phyloP scores from a whole-genome alignment of 257 asterid genomes.

The Rehmannia glutinosa region DNA sequence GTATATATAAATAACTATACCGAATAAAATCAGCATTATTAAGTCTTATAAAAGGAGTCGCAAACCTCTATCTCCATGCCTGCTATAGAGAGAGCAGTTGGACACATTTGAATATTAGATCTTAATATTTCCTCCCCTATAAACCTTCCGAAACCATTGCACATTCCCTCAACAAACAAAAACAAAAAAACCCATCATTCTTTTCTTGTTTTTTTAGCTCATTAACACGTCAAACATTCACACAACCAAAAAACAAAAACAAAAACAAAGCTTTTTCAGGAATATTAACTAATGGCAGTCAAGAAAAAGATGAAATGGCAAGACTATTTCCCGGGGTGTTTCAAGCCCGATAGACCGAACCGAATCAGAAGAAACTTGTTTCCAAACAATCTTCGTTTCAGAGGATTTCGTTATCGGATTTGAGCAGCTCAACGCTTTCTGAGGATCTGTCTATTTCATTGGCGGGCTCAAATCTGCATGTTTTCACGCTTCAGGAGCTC shows the following conservation, averaged over 20 bases:
- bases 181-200: background rate
- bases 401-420: constrained; percentile 53
- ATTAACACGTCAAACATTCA: too few relatives aligned
- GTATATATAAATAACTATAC: background rate
- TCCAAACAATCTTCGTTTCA: constrained; percentile 39
- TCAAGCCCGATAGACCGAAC: constrained; percentile 31
- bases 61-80: constrained; percentile 29
- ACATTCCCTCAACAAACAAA: background rate
- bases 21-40: background rate
- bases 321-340: constrained; percentile 45
- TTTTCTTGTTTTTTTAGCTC: background rate
- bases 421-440: constrained; percentile 56
- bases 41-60: constrained; percentile 39
- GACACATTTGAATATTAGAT: constrained; percentile 24
- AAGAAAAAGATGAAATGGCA: constrained; percentile 60
- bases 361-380: constrained; percentile 18
- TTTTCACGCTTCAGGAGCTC: constrained; percentile 71
- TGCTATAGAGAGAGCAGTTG: constrained; percentile 34
- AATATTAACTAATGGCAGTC: constrained; percentile 25
- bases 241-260: too few relatives aligned
- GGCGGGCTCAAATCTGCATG: constrained; percentile 68
- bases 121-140: constrained; percentile 6
- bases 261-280: background rate
- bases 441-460: constrained; percentile 76
- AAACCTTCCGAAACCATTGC: constrained; percentile 12